These are phyloP conservation scores for Paraphoma sp. DNA, from an alignment of 2,329 filamentous ascomycete species.

Conservation along the genomic window DNA sequence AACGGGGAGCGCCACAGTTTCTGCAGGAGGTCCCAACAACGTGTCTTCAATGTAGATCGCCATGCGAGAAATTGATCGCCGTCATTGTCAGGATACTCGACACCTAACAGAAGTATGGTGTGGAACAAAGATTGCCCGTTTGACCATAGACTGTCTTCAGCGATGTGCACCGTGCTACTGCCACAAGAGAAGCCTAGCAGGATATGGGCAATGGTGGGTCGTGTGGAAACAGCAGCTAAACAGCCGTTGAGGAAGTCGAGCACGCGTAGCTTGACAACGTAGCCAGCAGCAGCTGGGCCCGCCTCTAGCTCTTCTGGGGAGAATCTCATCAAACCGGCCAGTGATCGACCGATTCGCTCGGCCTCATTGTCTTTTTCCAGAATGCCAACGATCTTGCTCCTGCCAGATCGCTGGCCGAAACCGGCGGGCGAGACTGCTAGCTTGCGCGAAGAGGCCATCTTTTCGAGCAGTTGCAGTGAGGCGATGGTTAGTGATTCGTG, in stretches of 20 bases:
- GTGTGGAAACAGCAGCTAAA: constrained; percentile 74
- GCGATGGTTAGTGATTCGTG: constrained; percentile 81
- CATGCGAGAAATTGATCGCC: constrained; percentile 50
- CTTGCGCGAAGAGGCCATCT: constrained; percentile 82
- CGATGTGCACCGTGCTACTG: constrained; percentile 71
- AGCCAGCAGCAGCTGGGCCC: constrained; percentile 73
- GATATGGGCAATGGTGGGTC: constrained; percentile 88
- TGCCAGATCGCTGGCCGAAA: constrained; percentile 66
- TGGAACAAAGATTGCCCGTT: constrained; percentile 82
- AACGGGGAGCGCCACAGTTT: constrained; percentile 84
- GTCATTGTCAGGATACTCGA: constrained; percentile 71
- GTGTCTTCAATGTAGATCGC: constrained; percentile 52
- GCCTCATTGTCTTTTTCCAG: constrained; percentile 82
- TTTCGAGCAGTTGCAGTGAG: constrained; percentile 83
- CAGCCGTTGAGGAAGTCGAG: constrained; percentile 86
- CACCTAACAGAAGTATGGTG: constrained; percentile 73
- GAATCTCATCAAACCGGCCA: constrained; percentile 71
- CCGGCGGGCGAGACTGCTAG: constrained; percentile 75
- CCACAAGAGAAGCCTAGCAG: constrained; percentile 86
- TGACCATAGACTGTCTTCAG: constrained; percentile 73
- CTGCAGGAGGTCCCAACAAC: constrained; percentile 68
- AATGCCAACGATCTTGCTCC: constrained; percentile 87
- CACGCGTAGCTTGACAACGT: constrained; percentile 82
- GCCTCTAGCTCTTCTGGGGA: constrained; percentile 75
- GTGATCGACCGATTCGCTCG: constrained; percentile 76